These are phyloP conservation scores for Pseudocercospora cruenta DNA, from an alignment of 2,329 filamentous ascomycete genomes.

Conservation along the genomic window DNA sequence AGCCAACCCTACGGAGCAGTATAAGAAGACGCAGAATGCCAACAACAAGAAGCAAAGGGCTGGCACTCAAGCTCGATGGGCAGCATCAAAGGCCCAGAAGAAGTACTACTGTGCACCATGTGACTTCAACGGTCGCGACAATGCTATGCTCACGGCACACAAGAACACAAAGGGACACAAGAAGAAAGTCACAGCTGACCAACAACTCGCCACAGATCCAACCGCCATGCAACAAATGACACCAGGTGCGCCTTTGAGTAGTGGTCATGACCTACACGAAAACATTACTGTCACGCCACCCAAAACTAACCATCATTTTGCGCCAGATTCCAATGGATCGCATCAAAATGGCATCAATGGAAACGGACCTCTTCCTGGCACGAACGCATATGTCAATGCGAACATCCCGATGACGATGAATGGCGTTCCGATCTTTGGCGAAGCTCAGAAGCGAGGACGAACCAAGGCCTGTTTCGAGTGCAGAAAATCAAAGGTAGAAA, in stretches of 20 bases:
- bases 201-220: too few species aligned
- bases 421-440: constrained; percentile 61
- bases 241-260: constrained; percentile 12
- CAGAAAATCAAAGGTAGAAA: constrained; percentile 66
- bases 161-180: too few species aligned
- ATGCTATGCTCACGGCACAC: too few species aligned
- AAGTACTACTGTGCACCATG: too few species aligned
- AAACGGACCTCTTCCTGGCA: constrained; percentile 34
- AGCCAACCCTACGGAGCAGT: too few species aligned
- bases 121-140: too few species aligned
- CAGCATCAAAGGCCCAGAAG: too few species aligned
- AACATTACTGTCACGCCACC: constrained; percentile 33
- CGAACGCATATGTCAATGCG: constrained; percentile 38
- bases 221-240: too few species aligned
- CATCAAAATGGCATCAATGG: constrained; percentile 17
- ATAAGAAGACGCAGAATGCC: too few species aligned
- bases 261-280: constrained; percentile 30
- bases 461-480: constrained; percentile 69
- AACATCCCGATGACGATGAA: constrained; percentile 55
- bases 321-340: constrained; percentile 17
- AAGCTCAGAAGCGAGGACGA: constrained; percentile 43
- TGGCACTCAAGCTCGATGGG: too few species aligned
- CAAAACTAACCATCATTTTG: constrained; percentile 27
- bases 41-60: too few species aligned
- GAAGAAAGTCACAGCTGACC: too few species aligned